These are phyloP conservation scores for Globisporangium emineosum DNA, from an alignment of 352 stramenopile species.

Conservation along the genomic window DNA sequence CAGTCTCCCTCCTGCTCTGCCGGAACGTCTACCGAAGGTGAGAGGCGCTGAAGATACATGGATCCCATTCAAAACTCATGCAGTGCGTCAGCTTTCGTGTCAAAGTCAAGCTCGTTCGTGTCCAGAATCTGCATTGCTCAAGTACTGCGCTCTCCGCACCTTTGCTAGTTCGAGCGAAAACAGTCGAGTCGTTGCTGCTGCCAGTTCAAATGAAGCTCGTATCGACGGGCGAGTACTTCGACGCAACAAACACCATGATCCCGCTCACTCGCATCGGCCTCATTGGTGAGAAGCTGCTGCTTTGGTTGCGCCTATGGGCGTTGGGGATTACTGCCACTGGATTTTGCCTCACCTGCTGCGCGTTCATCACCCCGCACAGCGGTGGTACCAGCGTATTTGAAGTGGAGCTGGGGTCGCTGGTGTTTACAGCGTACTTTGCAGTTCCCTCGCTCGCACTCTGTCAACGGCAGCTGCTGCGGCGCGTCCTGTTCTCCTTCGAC, in stretches of 20 bases:
- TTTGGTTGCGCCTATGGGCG: neutral
- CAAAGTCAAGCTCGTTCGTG: slow-evolving; percentile 8
- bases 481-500: slow-evolving; percentile 17
- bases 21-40: slow-evolving; percentile 6
- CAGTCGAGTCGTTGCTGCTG: neutral
- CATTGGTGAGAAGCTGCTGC: neutral
- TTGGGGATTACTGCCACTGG: neutral
- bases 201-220: neutral
- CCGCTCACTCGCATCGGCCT: neutral
- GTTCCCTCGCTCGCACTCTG: neutral
- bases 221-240: neutral
- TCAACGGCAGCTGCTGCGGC: slow-evolving; percentile 11
- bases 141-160: neutral
- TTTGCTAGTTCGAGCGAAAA: neutral
- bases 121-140: neutral
- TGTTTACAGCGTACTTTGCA: neutral
- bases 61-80: neutral
- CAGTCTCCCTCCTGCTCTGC: neutral
- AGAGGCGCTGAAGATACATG: neutral
- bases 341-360: neutral
- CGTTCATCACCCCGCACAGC: neutral
- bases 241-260: slow-evolving; percentile 1
- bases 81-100: neutral
- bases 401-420: neutral
- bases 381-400: neutral